Evolutionary conservation across 805 yeast genomes (phyloP).

Genomic region (Cyberlindnera mrakii): DNA sequence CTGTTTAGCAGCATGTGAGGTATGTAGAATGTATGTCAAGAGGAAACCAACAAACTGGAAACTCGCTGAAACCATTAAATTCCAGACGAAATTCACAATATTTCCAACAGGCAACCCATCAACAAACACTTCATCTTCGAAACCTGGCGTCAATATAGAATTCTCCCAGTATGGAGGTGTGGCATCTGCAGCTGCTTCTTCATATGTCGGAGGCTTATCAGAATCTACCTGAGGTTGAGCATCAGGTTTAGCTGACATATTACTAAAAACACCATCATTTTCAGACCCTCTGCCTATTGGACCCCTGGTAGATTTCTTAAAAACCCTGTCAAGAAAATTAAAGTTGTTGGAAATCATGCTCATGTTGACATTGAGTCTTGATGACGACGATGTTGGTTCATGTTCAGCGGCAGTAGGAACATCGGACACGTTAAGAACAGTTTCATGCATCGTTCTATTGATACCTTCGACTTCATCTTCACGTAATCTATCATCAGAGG

Average conservation of each 20-base stretch:
- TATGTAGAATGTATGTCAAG: conserved; percentile 83
- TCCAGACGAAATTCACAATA: conserved; percentile 85
- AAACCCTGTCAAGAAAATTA: conserved; percentile 33
- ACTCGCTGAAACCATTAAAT: conserved; percentile 77
- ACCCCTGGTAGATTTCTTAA: conserved; percentile 17
- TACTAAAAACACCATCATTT: conserved; percentile 89
- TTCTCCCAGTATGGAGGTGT: conserved; percentile 98
- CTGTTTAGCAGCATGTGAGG: conserved; percentile 95
- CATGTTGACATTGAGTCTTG: conserved; percentile 4
- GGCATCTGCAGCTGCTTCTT: conserved; percentile 90
- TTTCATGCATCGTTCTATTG: conserved; percentile 6
- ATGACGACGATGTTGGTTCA: background rate
- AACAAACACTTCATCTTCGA: conserved; percentile 81
- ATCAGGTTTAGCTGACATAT: conserved; percentile 86
- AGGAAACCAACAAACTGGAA: conserved; percentile 93
- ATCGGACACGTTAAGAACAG: background rate
- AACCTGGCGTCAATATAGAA: conserved; percentile 69
- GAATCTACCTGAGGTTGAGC: conserved; percentile 23
- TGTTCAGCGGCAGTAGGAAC: background rate
- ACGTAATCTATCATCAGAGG: conserved; percentile 9
- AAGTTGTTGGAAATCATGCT: conserved; percentile 29
- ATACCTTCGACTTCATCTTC: conserved; percentile 2
- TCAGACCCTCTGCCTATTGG: conserved; percentile 21
- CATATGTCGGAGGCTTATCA: conserved; percentile 80
- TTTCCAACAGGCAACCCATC: conserved; percentile 96